A percentile compares a stretch with the other conserved stretches of the same genome.
These are phyloP conservation scores for Eutypella sp. DNA, from an alignment of 2,329 filamentous ascomycete genomes.

Conservation along the genomic window DNA sequence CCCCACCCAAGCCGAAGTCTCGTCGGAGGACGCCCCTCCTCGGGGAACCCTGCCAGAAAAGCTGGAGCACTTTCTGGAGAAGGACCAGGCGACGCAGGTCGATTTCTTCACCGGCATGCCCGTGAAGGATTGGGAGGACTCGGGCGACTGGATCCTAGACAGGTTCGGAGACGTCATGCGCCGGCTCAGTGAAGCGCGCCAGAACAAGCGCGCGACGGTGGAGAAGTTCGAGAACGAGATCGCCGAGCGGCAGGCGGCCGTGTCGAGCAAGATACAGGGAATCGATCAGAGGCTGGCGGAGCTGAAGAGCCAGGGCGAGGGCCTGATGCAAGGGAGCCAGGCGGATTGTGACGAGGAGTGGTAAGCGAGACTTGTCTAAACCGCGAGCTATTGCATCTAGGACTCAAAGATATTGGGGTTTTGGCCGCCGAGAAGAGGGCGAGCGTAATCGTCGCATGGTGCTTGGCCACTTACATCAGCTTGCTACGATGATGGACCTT, in stretches of 20 bases:
- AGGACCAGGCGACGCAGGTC: constrained; percentile 34
- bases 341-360: constrained; percentile 20
- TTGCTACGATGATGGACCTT: no score
- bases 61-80: constrained; percentile 41
- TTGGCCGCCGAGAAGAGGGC: no score
- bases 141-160: constrained; percentile 56
- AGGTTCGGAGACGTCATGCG: constrained; percentile 47
- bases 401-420: no score
- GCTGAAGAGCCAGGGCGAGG: constrained; percentile 52
- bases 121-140: constrained; percentile 53
- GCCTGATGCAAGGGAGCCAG: constrained; percentile 40
- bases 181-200: constrained; percentile 42
- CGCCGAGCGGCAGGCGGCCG: constrained; percentile 48
- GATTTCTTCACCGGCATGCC: constrained; percentile 51
- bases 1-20: constrained; percentile 41
- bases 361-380: background rate
- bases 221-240: constrained; percentile 51
- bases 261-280: constrained; percentile 47
- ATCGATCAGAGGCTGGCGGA: constrained; percentile 51
- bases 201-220: constrained; percentile 44
- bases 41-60: constrained; percentile 41
- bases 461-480: no score
- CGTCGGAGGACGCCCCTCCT: constrained; percentile 28
- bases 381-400: no score
- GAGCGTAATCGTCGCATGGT: no score